Conservation (phyloP, 768 basidiomycete genomes). For the Xerocomus brunneocitrinus region DNA sequence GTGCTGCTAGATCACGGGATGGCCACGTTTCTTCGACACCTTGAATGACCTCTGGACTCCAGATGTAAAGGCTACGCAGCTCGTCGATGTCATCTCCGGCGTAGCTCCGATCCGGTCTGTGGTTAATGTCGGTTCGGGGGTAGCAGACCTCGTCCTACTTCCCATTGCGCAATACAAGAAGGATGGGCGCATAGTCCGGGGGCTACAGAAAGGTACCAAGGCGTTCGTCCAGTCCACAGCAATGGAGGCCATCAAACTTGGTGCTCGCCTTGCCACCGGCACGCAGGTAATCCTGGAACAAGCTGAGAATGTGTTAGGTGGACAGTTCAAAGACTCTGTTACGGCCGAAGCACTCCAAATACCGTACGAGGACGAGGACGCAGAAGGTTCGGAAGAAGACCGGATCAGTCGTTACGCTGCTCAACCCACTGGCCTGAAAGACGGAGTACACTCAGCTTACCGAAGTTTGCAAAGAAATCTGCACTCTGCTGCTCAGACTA, state of each 20-base stretch:
- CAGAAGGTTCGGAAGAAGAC: conserved; percentile 42
- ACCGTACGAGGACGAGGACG: conserved; percentile 29
- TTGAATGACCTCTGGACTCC: conserved; percentile 99
- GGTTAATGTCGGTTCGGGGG: conserved; percentile 95
- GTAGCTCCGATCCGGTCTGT: conserved; percentile 94
- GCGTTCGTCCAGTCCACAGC: conserved; percentile 93
- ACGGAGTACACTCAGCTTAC: conserved; percentile 92
- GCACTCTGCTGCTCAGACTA: conserved; percentile 94
- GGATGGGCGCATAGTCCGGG: conserved; percentile 88
- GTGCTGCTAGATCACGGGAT: conserved; percentile 80
- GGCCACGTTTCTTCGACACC: conserved; percentile 81
- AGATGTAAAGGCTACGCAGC: conserved; percentile 97
- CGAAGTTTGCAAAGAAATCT: conserved; percentile 81
- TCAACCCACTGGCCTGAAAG: conserved; percentile 77
- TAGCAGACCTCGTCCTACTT: conserved; percentile 91
- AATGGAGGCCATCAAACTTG: conserved; percentile 91
- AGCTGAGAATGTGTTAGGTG: conserved; percentile 86
- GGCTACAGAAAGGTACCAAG: conserved; percentile 90
- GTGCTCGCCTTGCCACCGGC: conserved; percentile 90
- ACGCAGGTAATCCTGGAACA: conserved; percentile 97
- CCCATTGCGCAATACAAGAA: conserved; percentile 98
- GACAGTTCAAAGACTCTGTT: conserved; percentile 61
- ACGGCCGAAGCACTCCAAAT: conserved; percentile 63
- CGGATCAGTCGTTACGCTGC: conserved; percentile 86
- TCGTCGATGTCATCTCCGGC: conserved; percentile 95